phyloP scores from a whole-genome alignment of 768 basidiomycete species.

The Boletales sp. region DNA sequence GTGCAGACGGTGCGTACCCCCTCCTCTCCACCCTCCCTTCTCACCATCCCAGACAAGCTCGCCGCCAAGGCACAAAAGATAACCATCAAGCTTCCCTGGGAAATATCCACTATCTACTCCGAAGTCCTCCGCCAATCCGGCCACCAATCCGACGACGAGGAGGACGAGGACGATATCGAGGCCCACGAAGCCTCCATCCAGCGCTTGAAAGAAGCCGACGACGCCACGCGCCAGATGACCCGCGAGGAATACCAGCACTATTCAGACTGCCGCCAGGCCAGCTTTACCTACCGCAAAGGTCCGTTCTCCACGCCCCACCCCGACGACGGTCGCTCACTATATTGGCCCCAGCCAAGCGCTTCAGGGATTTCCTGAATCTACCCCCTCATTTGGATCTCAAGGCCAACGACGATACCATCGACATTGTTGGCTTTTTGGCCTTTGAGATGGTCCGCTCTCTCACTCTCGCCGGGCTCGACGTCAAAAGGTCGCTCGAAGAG shows the following conservation, averaged over 20 bases:
- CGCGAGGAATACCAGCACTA: conserved; percentile 96
- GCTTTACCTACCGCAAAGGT: conserved; percentile 97
- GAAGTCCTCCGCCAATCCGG: conserved; percentile 75
- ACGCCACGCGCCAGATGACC: conserved; percentile 93
- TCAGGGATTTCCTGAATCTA: conserved; percentile 90
- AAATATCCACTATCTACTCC: conserved; percentile 86
- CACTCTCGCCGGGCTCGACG: conserved; percentile 81
- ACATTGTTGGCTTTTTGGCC: conserved; percentile 94
- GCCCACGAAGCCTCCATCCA: conserved; percentile 93
- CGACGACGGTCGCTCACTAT: background rate
- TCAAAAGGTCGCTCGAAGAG: conserved; percentile 77
- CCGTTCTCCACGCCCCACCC: conserved; percentile 4
- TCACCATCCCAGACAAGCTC: conserved; percentile 56
- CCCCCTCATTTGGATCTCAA: conserved; percentile 83
- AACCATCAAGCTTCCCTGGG: conserved; percentile 95
- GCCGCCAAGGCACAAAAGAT: conserved; percentile 86
- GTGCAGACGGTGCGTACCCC: conserved; percentile 61
- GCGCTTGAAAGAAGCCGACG: conserved; percentile 91
- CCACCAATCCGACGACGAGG: conserved; percentile 89
- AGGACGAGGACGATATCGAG: conserved; percentile 94
- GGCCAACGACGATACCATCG: conserved; percentile 90
- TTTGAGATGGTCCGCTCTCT: conserved; percentile 97
- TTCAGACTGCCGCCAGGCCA: conserved; percentile 93
- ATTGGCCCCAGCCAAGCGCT: conserved; percentile 70
- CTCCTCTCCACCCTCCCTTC: background rate